A percentile compares a stretch with the other conserved stretches of the same genome.
These are phyloP conservation scores for Xerocomus minutiporus DNA, from an alignment of 1,284 basidiomycete species.

Conservation along the genomic window DNA sequence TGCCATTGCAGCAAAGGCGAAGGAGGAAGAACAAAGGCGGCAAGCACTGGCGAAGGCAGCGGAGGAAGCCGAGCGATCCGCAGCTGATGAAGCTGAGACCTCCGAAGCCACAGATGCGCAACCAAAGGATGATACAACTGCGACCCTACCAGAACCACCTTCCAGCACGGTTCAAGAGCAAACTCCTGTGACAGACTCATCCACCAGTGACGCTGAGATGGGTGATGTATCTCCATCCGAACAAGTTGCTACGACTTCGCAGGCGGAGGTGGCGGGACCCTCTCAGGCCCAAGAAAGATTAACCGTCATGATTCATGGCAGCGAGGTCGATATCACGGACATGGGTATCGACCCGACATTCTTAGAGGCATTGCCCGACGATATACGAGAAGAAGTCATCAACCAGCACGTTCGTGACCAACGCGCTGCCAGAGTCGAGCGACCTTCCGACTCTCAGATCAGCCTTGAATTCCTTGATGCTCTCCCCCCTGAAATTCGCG, in stretches of 20 bases:
- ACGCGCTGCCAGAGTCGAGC: conserved; percentile 66
- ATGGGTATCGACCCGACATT: conserved; percentile 98
- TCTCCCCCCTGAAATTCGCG: conserved; percentile 91
- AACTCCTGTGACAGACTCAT: conserved; percentile 13
- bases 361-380: conserved; percentile 95
- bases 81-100: conserved; percentile 27
- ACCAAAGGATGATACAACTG: conserved; percentile 13
- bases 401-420: conserved; percentile 96
- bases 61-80: conserved; percentile 27
- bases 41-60: conserved; percentile 42
- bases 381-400: conserved; percentile 97
- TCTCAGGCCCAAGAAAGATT: conserved; percentile 51
- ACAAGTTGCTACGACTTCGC: conserved; percentile 9
- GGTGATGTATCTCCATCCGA: conserved; percentile 21
- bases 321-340: conserved; percentile 96
- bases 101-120: conserved; percentile 17
- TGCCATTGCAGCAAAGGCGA: conserved; percentile 59
- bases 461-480: conserved; percentile 95
- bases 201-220: conserved; percentile 27
- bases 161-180: conserved; percentile 13
- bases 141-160: conserved; percentile 7
- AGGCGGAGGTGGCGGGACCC: conserved; percentile 27
- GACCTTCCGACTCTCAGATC: conserved; percentile 81
- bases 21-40: conserved; percentile 48
- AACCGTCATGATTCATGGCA: conserved; percentile 87